Evolutionary conservation across 2,329 filamentous ascomycete genomes (phyloP).

Genomic region (Paecilomyces sp.): DNA sequence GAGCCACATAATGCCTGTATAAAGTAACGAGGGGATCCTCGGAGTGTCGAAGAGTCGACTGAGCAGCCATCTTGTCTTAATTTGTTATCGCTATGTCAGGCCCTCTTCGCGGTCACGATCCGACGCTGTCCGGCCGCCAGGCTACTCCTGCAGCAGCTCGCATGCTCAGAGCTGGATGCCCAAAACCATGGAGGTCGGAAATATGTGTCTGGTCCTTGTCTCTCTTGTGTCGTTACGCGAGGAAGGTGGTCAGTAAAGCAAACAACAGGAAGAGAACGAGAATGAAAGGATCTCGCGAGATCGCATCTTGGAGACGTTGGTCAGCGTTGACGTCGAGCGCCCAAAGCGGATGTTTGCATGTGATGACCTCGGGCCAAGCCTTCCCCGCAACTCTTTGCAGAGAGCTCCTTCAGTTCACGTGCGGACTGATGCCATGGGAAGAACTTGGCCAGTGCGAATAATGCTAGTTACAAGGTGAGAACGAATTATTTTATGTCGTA

Average conservation of each 20-base stretch:
- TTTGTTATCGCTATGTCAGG: neutral
- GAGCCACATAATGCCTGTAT: constrained; percentile 42
- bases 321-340: neutral
- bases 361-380: neutral
- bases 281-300: neutral
- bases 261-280: neutral
- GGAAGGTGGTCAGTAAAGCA: neutral
- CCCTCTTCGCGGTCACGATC: constrained; percentile 3
- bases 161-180: neutral
- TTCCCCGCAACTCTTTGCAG: neutral
- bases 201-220: neutral
- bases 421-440: neutral
- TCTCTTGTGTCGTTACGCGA: neutral
- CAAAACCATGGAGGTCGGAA: neutral
- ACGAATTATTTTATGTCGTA: neutral
- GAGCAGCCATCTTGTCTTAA: constrained; percentile 63
- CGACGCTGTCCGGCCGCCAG: constrained; percentile 1
- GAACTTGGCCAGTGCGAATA: neutral
- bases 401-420: neutral
- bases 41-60: constrained; percentile 69
- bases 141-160: neutral
- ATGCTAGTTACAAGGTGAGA: neutral
- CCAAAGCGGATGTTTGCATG: neutral
- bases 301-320: neutral
- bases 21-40: constrained; percentile 62